A percentile compares a stretch with the other conserved stretches of the same genome.
phyloP scores from a whole-genome alignment of 768 basidiomycete genomes.

The Tulasnella sp. region DNA sequence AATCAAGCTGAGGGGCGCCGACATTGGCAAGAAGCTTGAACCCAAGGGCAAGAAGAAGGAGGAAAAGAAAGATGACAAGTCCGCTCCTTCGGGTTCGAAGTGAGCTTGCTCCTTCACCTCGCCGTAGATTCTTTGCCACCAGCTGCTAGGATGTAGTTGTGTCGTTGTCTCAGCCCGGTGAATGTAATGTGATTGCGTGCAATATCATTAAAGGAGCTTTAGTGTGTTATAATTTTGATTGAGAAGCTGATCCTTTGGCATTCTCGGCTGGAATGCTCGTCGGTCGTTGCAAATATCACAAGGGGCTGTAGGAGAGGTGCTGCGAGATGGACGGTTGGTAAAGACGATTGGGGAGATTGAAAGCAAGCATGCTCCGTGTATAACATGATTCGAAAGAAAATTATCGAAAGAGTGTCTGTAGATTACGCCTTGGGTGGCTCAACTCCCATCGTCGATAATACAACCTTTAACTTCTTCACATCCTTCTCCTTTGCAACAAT shows the following conservation, averaged over 20 bases:
- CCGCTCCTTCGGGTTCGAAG: slow-evolving; percentile 19
- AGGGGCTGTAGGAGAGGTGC: neutral
- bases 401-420: slow-evolving; percentile 4
- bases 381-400: neutral
- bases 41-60: slow-evolving; percentile 39
- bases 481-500: slow-evolving; percentile 64
- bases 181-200: neutral
- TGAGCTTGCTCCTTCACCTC: slow-evolving; percentile 19
- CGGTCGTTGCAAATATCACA: neutral
- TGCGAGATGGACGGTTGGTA: too few species aligned
- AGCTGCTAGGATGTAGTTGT: neutral
- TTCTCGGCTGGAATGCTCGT: neutral
- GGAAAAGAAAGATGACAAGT: slow-evolving; percentile 7
- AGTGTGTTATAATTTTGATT: neutral
- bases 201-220: neutral
- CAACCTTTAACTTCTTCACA: slow-evolving; percentile 63
- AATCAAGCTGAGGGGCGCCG: slow-evolving; percentile 81
- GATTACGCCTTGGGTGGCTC: slow-evolving; percentile 14
- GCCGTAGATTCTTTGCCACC: neutral
- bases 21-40: slow-evolving; percentile 85
- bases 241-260: neutral
- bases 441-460: slow-evolving; percentile 29
- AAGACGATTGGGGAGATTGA: neutral
- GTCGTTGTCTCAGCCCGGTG: neutral
- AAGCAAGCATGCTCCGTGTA: neutral